Base-by-base conservation (phyloP, 306 rosid genomes). In the Prunus dulcis region DNA sequence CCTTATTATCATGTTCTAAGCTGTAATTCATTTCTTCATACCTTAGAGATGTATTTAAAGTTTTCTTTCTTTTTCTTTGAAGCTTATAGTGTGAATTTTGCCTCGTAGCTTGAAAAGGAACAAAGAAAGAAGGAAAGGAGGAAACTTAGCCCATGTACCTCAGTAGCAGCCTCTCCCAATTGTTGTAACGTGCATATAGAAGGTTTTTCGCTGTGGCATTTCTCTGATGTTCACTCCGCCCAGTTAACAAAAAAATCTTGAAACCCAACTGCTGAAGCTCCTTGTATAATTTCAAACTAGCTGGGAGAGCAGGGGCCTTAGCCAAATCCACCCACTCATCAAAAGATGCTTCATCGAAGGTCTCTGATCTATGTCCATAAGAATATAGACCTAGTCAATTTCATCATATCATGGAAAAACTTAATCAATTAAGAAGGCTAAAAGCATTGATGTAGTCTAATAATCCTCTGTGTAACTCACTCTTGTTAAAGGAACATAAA, bases 101-200 rank as follows among this genome's bases (percentile, higher is more conserved):
- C 43, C 43, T 38, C 9, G 7, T 38, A 38, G 43, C 2, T 38
- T 38, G 9, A 22, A 27, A 45, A n/a, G 15, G 15, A 9, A 22
- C 14, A 20, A 10, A 7, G 64, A 58, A 10, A 45, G 41, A 27
- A 9, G 5, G 53, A 3, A 34, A 19, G n/a, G 43, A 18, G 28
- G 23, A 6, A 18, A 18, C 20, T 38, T 46, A 12, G 75, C 28
- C 34, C 25, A 17, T 76, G 76, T 80, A 92, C 98, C 98, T 92
- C 79, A 92, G 85, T 78, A 95, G 56, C 60, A 94, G 95, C 60
- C 84, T 88, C 76, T 90, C 90, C 98, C 98, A 94, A 9, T 81
- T 73, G 43, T 0, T 34, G 80, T 76, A 94, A 32, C 96, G 97
- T 6, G 91, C 83, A 55, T 13, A 22, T 14, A 79, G 52, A 80